Evolutionary conservation across 2,329 filamentous ascomycete species (phyloP).

Genomic region (Ciborinia camelliae): DNA sequence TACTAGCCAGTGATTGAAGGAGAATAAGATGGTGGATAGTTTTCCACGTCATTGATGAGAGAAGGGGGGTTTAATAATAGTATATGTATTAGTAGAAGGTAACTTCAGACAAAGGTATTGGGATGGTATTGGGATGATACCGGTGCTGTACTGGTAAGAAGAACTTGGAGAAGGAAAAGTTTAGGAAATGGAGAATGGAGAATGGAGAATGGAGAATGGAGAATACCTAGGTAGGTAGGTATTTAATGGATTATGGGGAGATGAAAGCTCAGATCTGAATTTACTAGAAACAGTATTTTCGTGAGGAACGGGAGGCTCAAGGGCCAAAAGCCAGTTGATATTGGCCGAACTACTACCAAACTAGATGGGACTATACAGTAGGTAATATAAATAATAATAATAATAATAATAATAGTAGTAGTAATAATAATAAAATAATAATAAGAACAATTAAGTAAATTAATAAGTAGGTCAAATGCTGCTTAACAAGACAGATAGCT

Average conservation of each 20-base stretch:
- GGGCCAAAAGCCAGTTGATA: neutral
- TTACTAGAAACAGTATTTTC: conserved; percentile 14
- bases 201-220: conserved; percentile 6
- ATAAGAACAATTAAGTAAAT: neutral
- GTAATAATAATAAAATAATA: too few species aligned
- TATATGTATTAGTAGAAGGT: neutral
- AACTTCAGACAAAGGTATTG: neutral
- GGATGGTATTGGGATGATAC: neutral
- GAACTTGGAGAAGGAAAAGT: conserved; percentile 2
- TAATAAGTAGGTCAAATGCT: neutral
- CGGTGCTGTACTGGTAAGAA: too few species aligned
- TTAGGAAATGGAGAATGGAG: conserved; percentile 5
- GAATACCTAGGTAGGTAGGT: too few species aligned
- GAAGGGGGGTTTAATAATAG: conserved; percentile 16
- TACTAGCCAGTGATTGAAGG: conserved; percentile 34
- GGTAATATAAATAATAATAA: too few species aligned
- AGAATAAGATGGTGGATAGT: conserved; percentile 33
- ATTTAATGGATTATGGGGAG: too few species aligned
- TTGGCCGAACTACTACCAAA: conserved; percentile 2
- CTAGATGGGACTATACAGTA: too few species aligned
- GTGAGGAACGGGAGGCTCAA: neutral
- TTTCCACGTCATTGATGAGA: conserved; percentile 35
- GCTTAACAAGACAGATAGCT: conserved; percentile 8
- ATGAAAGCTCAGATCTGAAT: conserved; percentile 23
- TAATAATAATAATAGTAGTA: too few species aligned